Base-by-base conservation (phyloP, 2,329 filamentous ascomycete genomes). In the Aspergillus sp. region DNA sequence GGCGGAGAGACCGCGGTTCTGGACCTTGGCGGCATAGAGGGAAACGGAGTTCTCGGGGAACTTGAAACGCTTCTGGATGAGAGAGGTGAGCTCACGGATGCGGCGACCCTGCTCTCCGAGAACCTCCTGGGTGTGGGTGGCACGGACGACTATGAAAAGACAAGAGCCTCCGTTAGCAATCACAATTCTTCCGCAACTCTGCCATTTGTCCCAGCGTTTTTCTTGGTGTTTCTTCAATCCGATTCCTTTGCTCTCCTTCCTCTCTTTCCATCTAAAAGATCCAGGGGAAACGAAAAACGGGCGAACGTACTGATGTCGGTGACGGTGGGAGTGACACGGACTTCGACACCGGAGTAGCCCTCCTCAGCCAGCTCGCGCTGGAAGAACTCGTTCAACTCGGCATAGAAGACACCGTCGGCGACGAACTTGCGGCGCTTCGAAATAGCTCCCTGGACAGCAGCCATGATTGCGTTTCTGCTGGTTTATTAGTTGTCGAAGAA, bases 61-160 rank as follows among this genome's bases (percentile, higher is more conserved):
- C 87, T 97, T 97, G 91, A 99, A 99, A 78, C 95, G 93, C 90
- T 99, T 98, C 87, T 99, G 96, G 87, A 99, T 99, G 79, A 99
- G 89, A 76, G 92, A 97, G 79, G 95, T 99, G 82, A 99, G 92
- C 87, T 99, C 95, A 81, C 95, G 93, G 82, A 99, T 99, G 85
- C 95, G 91, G 85, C 95, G 93, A 77, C 95, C 95, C 87, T 99
- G 95, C 89, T 99, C 95, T 78, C 95, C 95, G 76, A 99, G 91
- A 72, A 99, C 96, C 86, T 99, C 96, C 85, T 99, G 95, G 78
- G 95, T 99, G 89, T 99, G 95, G 77, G 95, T 99, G 78, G 95
- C 95, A 81, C 95, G 95, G 87, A 99, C 96, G 88, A 99, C 81
- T 83, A 68, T 57, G 61, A 63, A 61, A 59, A 64, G n/a, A 63